Evolutionary conservation across 805 yeast species (phyloP), one percentile per base, ranked within the genome.

Genomic region (Candida ponderosae): DNA sequence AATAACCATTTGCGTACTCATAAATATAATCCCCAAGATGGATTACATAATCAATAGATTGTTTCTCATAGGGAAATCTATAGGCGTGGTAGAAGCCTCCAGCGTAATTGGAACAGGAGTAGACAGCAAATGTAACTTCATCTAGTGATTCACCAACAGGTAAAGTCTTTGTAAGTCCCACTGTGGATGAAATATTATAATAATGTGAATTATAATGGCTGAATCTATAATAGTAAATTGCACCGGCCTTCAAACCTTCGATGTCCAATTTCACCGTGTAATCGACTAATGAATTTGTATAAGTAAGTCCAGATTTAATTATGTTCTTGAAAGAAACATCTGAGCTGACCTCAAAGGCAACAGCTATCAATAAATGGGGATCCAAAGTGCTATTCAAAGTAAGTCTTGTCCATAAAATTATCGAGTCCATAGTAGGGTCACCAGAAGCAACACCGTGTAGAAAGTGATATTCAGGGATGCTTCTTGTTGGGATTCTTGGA

Each of bases 1-100:
- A 52, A 24, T 36, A 37, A 14, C 55, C 56, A 36, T 47, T 47
- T 15, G 43, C 46, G 34, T 48, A 40, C 31, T 48, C 56, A 32
- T 51, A 51, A 28, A 51, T 51, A 31, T 51, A 50, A 30, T 51
- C 56, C 15, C 56, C 55, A 6, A 51, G 40, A 38, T 51, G 56
- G 18, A 51, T 35, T 10, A 48, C 48, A 33, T 38, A 50, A 34
- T 50, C 55, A 18, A 48, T 40, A 8, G 47, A 40, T 19, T 45
- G 40, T 31, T 49, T 44, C 10, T 41, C 15, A 17, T 40, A 47
- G 3, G 56, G 52, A 41, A 44, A 40, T 14, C 37, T 35, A 30
- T 50, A 50, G 7, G 50, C 40, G 16, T 51, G 50, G 35, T 50
- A 51, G 35, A 42, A 50, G 16, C 56, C 54, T 18, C 47, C 45